Evolutionary conservation across 1,284 basidiomycete species (phyloP).

Genomic region (Rhodotorula mucilaginosa): DNA sequence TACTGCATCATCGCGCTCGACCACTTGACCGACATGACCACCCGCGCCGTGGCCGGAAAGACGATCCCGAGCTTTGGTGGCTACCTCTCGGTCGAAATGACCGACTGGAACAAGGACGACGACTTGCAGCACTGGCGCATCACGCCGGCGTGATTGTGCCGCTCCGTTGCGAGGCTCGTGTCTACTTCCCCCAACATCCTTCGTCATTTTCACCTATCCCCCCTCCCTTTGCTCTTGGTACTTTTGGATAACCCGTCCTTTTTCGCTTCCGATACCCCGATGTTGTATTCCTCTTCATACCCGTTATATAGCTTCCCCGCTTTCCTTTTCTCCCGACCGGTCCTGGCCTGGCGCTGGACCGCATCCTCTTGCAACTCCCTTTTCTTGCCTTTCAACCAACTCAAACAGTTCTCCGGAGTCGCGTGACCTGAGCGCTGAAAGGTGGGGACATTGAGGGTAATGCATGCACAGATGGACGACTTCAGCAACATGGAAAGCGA

Average conservation of each 20-base stretch:
- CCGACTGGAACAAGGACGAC: conserved; percentile 23
- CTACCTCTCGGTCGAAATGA: conserved; percentile 20
- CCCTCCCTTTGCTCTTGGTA: not conserved
- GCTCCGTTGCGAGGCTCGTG: too few relatives aligned
- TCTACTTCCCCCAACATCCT: not conserved
- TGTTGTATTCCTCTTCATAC: not conserved
- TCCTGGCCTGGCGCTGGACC: not conserved
- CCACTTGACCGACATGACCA: conserved; percentile 32
- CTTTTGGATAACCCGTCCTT: not conserved
- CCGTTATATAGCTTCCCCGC: not conserved
- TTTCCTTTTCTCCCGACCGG: not conserved
- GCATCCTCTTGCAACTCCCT: not conserved
- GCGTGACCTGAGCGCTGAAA: not conserved
- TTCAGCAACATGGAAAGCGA: too few relatives aligned
- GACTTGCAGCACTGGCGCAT: conserved; percentile 27
- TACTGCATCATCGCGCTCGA: conserved; percentile 35
- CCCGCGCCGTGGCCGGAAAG: conserved; percentile 8
- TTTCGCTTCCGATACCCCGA: not conserved
- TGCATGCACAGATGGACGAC: too few relatives aligned
- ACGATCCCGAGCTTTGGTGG: conserved; percentile 21
- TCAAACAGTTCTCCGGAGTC: too few relatives aligned
- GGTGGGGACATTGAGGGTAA: too few relatives aligned
- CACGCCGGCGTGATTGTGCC: conserved; percentile 12
- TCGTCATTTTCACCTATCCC: not conserved
- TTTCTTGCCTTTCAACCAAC: not conserved